Base-by-base conservation (phyloP, 1,284 basidiomycete species). In the Moesziomyces aphidis region DNA sequence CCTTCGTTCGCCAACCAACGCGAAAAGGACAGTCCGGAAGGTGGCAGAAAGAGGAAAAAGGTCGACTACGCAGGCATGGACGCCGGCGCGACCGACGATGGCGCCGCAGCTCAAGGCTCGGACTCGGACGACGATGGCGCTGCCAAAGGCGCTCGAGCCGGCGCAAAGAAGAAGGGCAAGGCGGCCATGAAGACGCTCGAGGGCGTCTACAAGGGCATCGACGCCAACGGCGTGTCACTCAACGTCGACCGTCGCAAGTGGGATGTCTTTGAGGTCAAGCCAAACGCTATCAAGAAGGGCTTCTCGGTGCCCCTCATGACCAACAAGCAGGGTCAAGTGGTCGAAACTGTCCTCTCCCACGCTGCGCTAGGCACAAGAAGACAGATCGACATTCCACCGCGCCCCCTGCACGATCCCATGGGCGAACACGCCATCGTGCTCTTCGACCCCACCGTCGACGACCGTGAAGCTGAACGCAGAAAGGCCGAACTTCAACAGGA, bases 341-440 rank as follows among this genome's bases (percentile, higher is more conserved):
- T 98, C 11, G 86, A 89, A 8, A 88, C 90, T 17, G 81, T 89
- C 2, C 86, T 90, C 11, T 90, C 93, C 0, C 90, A 92, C 76
- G 88, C 89, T 4, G 91, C 95, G 3, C 89, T 99, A 1, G 96
- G 96, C 36, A 92, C 93, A 56, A 90, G 96, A 8, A 92, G 93
- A 1, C 90, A 91, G 62, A 89, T 91, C 0, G 92, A 91, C 73
- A 87, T 98, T 60, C 90, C 93, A 49, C 97, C 96, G 7, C 89
- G 96, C 13, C 96, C 96, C 2, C 87, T 98, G 17, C 92, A 96
- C 81, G 95, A 99, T 84, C 97, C 95, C 0, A 96, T 99, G 93
- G 91, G 92, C 58, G 95, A 98, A 81, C 95, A 97, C 84, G 95
- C 97, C 0, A 96, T 99, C 72, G 97, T 99, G 0, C 87, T 98